Percentiles rank a stretch among this genome's conserved stretches.
Conservation (phyloP, 2,329 filamentous ascomycete genomes). For the Fusarium begoniae region DNA sequence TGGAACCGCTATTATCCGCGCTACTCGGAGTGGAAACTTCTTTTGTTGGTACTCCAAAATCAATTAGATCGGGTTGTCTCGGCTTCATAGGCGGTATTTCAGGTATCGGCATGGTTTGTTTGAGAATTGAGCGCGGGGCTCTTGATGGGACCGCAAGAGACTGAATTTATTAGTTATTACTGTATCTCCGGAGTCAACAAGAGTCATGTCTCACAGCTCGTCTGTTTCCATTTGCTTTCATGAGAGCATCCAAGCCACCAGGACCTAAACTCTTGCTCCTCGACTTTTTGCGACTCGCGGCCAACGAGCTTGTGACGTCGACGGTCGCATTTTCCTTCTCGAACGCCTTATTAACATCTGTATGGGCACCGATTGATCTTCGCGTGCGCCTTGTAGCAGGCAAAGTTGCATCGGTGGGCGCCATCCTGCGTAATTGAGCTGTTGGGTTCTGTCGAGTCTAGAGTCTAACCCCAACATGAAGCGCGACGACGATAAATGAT, state of each 20-base stretch:
- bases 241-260: slow-evolving; percentile 85
- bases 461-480: slow-evolving; percentile 27
- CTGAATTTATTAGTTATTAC: slow-evolving; percentile 48
- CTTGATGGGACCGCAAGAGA: slow-evolving; percentile 63
- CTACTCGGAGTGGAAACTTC: slow-evolving; percentile 19
- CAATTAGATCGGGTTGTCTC: slow-evolving; percentile 32
- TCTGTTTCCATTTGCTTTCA: slow-evolving; percentile 77
- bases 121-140: slow-evolving; percentile 77
- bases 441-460: slow-evolving; percentile 21
- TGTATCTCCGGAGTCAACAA: not conserved
- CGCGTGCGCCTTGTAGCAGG: slow-evolving; percentile 68
- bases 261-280: slow-evolving; percentile 97
- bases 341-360: slow-evolving; percentile 59
- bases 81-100: slow-evolving; percentile 73
- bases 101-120: slow-evolving; percentile 75
- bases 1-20: slow-evolving; percentile 54
- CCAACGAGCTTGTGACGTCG: slow-evolving; percentile 66
- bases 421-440: slow-evolving; percentile 44
- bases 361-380: slow-evolving; percentile 75
- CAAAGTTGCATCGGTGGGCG: slow-evolving; percentile 56
- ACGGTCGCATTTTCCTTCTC: slow-evolving; percentile 84
- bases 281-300: slow-evolving; percentile 71
- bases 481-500: slow-evolving; percentile 38
- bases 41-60: slow-evolving; percentile 23
- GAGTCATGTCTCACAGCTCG: slow-evolving; percentile 71